Evolutionary conservation across 148 eudicot species (phyloP), one percentile per base, ranked within the genome.

Genomic region (Polygonum aviculare): DNA sequence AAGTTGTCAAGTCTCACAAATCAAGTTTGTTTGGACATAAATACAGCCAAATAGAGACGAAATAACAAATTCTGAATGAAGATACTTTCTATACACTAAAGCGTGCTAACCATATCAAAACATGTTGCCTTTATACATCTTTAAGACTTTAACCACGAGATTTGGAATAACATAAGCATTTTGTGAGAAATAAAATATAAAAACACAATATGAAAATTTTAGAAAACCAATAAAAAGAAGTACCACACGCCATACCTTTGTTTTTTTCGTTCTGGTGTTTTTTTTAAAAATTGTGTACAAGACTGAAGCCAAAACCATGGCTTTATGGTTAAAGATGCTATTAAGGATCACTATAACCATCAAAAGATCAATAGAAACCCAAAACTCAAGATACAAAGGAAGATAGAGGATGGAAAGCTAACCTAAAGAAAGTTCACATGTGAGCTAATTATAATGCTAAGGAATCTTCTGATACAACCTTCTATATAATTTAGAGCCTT

Each of bases 401-500:
- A 51, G n/a, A 51, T 0, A 14, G 55, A 51, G 55, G 16, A 51
- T 51, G 55, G n/a, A 16, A 16, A 26, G 38, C 38, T 60, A 60
- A 60, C 69, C 69, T 60, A 9, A 9, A 31, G 14, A 60, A 11
- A 60, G 15, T 18, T 16, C 21, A 31, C 5, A 60, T 57, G 12
- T 26, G 15, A 60, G 69, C 35, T 21, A 26, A 26, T 26, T 3
- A 7, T 60, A 60, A 51, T 51, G 55, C 44, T 41, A 81, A 21
- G 62, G 40, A 73, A 45, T 57, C 83, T 92, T 92, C 78, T 83
- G 91, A 79, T 95, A 95, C 87, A 95, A 6, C 76, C 99, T 86
- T 79, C 97, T 80, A 80, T 90, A 92, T 33, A 93, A 88, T 76
- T 78, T 87, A 26, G 88, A 85, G 65, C 97, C 96, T 88, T 95